Evolutionary conservation across 352 stramenopile genomes (phyloP).

Genomic region (Phytophthora pinifolia): DNA sequence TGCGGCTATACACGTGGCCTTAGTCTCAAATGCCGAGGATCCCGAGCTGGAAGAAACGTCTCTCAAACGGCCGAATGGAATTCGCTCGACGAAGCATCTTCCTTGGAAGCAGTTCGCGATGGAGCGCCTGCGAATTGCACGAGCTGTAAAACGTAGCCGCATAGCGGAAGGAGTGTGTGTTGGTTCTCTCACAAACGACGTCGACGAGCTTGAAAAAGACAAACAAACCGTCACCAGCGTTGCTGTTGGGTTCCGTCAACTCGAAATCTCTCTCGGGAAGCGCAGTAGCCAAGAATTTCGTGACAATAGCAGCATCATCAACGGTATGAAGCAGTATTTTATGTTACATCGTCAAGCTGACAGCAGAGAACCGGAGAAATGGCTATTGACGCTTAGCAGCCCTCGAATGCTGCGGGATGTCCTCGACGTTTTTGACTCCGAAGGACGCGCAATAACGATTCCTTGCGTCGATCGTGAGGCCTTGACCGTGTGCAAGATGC

Average conservation of each 20-base stretch:
- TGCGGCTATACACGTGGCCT: slow-evolving; percentile 7
- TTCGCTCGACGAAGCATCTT: slow-evolving; percentile 48
- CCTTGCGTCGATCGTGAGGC: slow-evolving; percentile 6
- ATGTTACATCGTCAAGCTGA: background rate
- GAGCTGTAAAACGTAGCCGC: slow-evolving; percentile 27
- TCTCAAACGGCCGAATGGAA: slow-evolving; percentile 4
- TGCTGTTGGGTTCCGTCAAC: slow-evolving; percentile 21
- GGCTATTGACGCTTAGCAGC: slow-evolving; percentile 20
- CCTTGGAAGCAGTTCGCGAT: slow-evolving; percentile 63
- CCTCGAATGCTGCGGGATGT: slow-evolving; percentile 14
- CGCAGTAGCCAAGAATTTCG: slow-evolving; percentile 6
- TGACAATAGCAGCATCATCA: background rate
- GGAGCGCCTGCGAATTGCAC: slow-evolving; percentile 44
- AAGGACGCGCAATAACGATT: slow-evolving; percentile 15
- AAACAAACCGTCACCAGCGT: slow-evolving; percentile 26
- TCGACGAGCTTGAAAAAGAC: slow-evolving; percentile 24
- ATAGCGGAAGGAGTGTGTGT: slow-evolving; percentile 9
- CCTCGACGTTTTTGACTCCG: slow-evolving; percentile 7
- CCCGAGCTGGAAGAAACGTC: slow-evolving; percentile 5
- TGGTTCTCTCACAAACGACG: slow-evolving; percentile 2
- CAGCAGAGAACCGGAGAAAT: background rate
- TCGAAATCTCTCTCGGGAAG: slow-evolving; percentile 36
- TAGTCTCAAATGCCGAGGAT: background rate
- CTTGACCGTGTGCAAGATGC: slow-evolving; percentile 20
- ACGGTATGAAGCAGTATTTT: slow-evolving; percentile 22